phyloP scores from a whole-genome alignment of 202 grass and related monocot genomes.

The Cymbopogon flexuosus region DNA sequence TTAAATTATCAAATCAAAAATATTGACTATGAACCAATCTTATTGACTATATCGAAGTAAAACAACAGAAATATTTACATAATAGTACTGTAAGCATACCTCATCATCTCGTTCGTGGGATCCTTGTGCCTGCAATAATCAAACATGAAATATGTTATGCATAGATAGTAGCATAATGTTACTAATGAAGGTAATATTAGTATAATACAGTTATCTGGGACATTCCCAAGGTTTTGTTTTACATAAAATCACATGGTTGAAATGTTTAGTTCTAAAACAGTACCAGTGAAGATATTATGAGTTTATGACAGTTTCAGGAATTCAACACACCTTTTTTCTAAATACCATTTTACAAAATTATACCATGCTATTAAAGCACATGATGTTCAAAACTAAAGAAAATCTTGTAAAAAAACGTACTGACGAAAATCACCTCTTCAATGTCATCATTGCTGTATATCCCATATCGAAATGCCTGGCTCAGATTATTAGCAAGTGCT shows the following conservation, averaged over 20 bases:
- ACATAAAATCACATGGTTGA: neutral
- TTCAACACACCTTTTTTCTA: neutral
- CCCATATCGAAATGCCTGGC: constrained; percentile 78
- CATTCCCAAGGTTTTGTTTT: neutral
- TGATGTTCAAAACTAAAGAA: neutral
- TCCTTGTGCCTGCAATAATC: constrained; percentile 49
- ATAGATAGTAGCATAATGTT: neutral
- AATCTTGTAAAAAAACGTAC: neutral
- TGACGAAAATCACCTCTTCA: constrained; percentile 57
- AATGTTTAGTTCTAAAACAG: neutral
- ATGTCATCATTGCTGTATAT: constrained; percentile 84
- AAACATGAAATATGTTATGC: constrained; percentile 1
- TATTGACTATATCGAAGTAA: neutral
- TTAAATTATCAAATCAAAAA: neutral
- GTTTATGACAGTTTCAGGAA: neutral
- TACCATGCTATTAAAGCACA: neutral
- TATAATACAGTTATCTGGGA: neutral
- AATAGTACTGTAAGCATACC: constrained; percentile 41
- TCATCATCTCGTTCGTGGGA: constrained; percentile 78
- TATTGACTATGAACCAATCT: neutral
- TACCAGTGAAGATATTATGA: neutral
- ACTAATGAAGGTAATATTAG: neutral
- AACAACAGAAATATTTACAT: neutral
- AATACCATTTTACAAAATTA: neutral
- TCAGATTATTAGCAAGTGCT: constrained; percentile 70